Conservation (phyloP, 805 yeast genomes). For the Candida verbasci region DNA sequence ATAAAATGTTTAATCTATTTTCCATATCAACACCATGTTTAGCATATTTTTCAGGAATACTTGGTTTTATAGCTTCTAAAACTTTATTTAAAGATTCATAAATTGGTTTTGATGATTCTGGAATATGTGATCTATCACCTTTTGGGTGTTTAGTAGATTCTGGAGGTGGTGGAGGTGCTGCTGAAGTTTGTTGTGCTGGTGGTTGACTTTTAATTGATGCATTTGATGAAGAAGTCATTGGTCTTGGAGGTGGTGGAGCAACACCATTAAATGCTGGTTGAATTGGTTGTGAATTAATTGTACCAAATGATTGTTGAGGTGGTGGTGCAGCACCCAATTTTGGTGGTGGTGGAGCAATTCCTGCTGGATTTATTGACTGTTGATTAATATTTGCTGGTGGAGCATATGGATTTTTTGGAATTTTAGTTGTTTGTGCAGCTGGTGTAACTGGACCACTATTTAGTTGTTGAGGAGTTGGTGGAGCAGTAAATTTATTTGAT, state of each 20-base stretch:
- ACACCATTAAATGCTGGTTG: constrained; percentile 16
- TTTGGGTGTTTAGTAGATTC: constrained; percentile 39
- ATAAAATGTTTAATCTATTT: constrained; percentile 72
- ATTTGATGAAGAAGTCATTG: neutral
- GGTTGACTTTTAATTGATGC: constrained; percentile 5
- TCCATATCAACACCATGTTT: constrained; percentile 79
- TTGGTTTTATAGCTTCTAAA: constrained; percentile 61
- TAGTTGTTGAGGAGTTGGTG: constrained; percentile 9
- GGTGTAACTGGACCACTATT: neutral
- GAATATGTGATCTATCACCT: constrained; percentile 68
- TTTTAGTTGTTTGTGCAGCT: constrained; percentile 11
- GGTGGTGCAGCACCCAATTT: constrained; percentile 11
- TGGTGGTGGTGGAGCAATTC: constrained; percentile 10
- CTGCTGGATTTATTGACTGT: neutral
- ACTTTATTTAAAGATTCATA: constrained; percentile 51
- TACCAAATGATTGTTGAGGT: constrained; percentile 9
- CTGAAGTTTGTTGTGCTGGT: constrained; percentile 11
- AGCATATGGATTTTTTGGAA: constrained; percentile 25
- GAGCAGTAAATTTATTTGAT: constrained; percentile 15
- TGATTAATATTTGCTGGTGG: constrained; percentile 2
- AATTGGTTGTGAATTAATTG: constrained; percentile 15
- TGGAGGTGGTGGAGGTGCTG: constrained; percentile 18
- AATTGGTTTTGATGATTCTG: constrained; percentile 55
- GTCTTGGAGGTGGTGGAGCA: constrained; percentile 17
- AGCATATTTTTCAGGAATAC: constrained; percentile 66